Evolutionary conservation across 352 stramenopile species (phyloP), one percentile per base, ranked within the genome.

Genomic region (Pythium plurisporium): DNA sequence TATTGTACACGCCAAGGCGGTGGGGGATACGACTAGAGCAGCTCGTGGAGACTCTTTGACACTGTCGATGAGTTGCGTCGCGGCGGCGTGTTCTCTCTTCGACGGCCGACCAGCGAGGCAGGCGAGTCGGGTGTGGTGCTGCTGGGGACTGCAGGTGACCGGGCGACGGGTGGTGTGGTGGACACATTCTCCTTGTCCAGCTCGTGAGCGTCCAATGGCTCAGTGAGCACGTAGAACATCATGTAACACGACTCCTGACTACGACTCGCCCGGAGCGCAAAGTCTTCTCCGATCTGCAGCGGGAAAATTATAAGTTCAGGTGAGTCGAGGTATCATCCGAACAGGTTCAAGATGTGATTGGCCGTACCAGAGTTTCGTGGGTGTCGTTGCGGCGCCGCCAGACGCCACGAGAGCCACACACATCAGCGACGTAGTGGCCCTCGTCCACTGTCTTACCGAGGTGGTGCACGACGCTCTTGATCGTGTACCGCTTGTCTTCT

Each of bases 191-290:
- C 80, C 47, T 93, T 91, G 61, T 86, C 79, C 5, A 19, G 33
- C 38, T 65, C 65, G 25, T 48, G 41, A 57, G 36, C 47, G 15
- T 57, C 62, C 22, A 56, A 22, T 11, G 36, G 65, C 15, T 79
- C 69, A 5, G 62, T 61, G 33, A 76, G 74, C 25, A 91, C 79
- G 53, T 94, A 95, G 53, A 95, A 93, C 27, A 94, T 73, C 79
- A 95, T 89, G 55, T 95, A 95, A 55, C 83, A 93, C 15, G 83
- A 93, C 53, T 93, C 81, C 36, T 91, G 83, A 27, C 81, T 90
- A 27, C 81, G 77, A 14, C 73, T 90, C 41, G 83, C 76, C 41
- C 79, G 69, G 26, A 91, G 51, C 8, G 80, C 83, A 52, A 86
- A 91, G 15, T 91, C 81, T 72, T 91, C 76, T 10, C 73, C 79